Base-by-base conservation (phyloP, 169 alveolate genomes). In the Cryptosporidium xiaoi region DNA sequence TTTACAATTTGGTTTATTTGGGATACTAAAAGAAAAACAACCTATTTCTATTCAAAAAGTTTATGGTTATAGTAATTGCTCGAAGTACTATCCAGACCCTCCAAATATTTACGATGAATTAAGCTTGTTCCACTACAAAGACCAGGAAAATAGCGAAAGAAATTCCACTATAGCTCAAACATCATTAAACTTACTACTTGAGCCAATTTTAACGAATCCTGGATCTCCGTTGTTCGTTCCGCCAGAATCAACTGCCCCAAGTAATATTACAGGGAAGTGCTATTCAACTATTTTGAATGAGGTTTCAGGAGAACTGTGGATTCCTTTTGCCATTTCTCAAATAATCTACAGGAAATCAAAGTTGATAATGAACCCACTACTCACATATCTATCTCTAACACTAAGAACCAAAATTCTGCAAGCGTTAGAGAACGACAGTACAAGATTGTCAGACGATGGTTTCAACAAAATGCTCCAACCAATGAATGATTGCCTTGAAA, bases 281-380 rank as follows among this genome's bases (percentile, higher is more conserved):
- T 77, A 77, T 48, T 77, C 87, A n/a, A 77, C 87, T 20, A 77
- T 77, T 48, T 29, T 77, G 27, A 46, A 77, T 60, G 87, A 77
- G 56, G 87, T 77, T 40, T 77, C 87, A n/a, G 87, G 87, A 58
- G 87, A 62, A 77, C 27, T 77, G 27, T 77, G 87, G 87, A 62
- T 62, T 44, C 87, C 87, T 3, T 77, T 77, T 27, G 87, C 87
- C 36, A 77, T 77, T 29, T 77, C 87, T 18, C 87, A 77, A 77
- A 77, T 77, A n/a, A 34, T 77, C 3, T 77, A 77, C 65, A 77
- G 87, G 31, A 77, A 77, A 60, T 56, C 77, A 36, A 77, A 77
- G 64, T 60, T 60, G 20, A 20, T 62, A 60, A 77, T 60, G 77
- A 77, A 77, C 64, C 87, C 87, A 29, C 51, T 77, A 10, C 50